phyloP scores from a whole-genome alignment of 257 asterid genomes.

The Paraleonurus japonicus region DNA sequence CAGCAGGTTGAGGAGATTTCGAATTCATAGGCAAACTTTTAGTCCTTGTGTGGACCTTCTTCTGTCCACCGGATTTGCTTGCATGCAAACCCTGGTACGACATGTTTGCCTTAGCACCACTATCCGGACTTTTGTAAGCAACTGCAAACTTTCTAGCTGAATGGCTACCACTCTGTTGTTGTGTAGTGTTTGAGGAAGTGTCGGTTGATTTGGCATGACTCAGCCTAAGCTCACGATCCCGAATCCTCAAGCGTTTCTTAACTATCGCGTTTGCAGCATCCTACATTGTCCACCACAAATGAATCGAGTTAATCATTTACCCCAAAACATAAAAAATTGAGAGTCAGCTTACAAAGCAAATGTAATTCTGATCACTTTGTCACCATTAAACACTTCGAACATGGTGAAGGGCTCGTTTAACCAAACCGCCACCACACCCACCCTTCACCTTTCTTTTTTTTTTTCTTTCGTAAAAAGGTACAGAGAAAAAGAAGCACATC shows the following conservation, averaged over 20 bases:
- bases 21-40: constrained; percentile 22
- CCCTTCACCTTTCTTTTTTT: neutral
- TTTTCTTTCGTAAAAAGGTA: neutral
- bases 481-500: neutral
- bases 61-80: constrained; percentile 67
- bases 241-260: constrained; percentile 57
- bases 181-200: constrained; percentile 41
- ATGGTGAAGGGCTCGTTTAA: neutral
- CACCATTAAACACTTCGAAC: neutral
- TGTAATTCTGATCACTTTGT: neutral
- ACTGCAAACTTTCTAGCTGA: constrained; percentile 45
- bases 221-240: constrained; percentile 77
- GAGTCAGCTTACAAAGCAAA: neutral
- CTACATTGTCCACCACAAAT: constrained; percentile 37
- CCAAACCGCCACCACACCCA: neutral
- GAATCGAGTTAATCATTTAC: neutral
- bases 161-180: constrained; percentile 28
- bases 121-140: constrained; percentile 37
- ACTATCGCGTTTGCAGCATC: constrained; percentile 60
- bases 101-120: constrained; percentile 28
- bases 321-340: neutral
- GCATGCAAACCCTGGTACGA: constrained; percentile 88
- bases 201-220: constrained; percentile 54
- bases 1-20: constrained; percentile 1
- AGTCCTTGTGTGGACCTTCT: constrained; percentile 43